Evolutionary conservation across 2,329 filamentous ascomycete species (phyloP), one percentile per base, ranked within the genome.

Genomic region (Fonsecaea pedrosoi): DNA sequence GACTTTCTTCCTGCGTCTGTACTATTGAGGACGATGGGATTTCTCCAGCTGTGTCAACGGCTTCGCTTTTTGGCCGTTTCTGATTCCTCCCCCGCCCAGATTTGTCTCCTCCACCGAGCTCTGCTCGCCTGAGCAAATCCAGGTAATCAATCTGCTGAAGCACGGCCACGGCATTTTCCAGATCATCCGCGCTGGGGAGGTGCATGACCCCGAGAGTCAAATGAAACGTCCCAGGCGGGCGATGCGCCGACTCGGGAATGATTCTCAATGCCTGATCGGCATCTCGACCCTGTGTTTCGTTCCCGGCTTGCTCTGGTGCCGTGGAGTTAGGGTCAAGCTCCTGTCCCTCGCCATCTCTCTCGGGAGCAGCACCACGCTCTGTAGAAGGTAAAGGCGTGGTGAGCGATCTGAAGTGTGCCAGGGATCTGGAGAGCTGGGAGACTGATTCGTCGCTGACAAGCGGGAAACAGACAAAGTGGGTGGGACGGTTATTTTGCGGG

Each of bases 181-280:
- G 69, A 0, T 79, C 77, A 54, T 84, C 82, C 2, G 82, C 78
- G 2, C 80, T 82, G 2, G 82, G 78, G 9, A 97, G 84, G 70
- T 86, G 90, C 90, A 97, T 94, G 1, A 96, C 91, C 0, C 93
- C 94, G 0, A 97, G 83, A 0, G 94, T 97, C 2, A 96, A 81
- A 78, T 98, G 94, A 56, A 97, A 78, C 0, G 92, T 93, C 0
- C 92, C 91, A 0, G 92, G 79, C 0, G 92, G 92, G 34, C 93
- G 83, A 59, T 97, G 81, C 1, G 92, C 92, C 62, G 85, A 85
- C 37, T 82, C 76, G 0, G 91, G 90, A 9, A 94, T 79, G 5
- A 82, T 81, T 13, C 69, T 61, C 5, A 73, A 54, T 35, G 42
- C 54, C 18, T 59, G n/a, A 32, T 54, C 55, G 2, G n/a, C n/a